phyloP scores from a whole-genome alignment of 2,329 filamentous ascomycete species.

The Calonectria pseudoturangicola region DNA sequence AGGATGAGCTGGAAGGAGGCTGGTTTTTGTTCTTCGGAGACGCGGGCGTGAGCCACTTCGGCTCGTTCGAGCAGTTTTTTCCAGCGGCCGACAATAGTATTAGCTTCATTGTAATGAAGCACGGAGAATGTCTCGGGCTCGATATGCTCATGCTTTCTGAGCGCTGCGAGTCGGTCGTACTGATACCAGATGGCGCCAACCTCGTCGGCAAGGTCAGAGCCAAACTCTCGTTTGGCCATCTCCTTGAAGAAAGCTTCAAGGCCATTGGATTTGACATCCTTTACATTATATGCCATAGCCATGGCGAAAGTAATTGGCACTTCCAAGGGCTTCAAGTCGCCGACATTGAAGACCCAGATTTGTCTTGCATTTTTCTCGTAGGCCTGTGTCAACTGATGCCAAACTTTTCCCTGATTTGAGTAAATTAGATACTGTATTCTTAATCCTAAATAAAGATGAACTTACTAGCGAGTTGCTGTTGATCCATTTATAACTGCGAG shows the following conservation, averaged over 20 bases:
- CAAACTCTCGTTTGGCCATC: conserved; percentile 71
- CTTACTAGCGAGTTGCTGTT: conserved; percentile 74
- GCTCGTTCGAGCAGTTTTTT: conserved; percentile 64
- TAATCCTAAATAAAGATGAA: conserved; percentile 58
- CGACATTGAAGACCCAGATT: conserved; percentile 79
- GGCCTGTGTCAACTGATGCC: conserved; percentile 74
- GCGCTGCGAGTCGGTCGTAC: conserved; percentile 66
- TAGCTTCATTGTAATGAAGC: conserved; percentile 76
- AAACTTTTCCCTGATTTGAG: conserved; percentile 56
- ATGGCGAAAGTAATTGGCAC: conserved; percentile 73
- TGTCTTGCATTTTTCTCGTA: conserved; percentile 68
- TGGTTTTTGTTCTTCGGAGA: conserved; percentile 65
- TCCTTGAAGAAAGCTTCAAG: conserved; percentile 66
- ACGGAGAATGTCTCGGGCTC: conserved; percentile 73
- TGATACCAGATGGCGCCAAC: conserved; percentile 69
- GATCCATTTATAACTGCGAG: conserved; percentile 66
- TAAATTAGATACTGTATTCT: neutral
- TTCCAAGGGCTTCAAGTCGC: conserved; percentile 76
- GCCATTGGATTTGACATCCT: conserved; percentile 61
- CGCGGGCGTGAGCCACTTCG: conserved; percentile 62
- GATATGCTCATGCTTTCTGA: conserved; percentile 76
- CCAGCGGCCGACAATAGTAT: conserved; percentile 70
- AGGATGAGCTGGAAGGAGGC: conserved; percentile 76
- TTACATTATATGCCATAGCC: conserved; percentile 74
- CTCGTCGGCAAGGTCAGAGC: conserved; percentile 61